Base-by-base conservation (phyloP, 1,139 yeast genomes). In the Diutina rugosa region DNA sequence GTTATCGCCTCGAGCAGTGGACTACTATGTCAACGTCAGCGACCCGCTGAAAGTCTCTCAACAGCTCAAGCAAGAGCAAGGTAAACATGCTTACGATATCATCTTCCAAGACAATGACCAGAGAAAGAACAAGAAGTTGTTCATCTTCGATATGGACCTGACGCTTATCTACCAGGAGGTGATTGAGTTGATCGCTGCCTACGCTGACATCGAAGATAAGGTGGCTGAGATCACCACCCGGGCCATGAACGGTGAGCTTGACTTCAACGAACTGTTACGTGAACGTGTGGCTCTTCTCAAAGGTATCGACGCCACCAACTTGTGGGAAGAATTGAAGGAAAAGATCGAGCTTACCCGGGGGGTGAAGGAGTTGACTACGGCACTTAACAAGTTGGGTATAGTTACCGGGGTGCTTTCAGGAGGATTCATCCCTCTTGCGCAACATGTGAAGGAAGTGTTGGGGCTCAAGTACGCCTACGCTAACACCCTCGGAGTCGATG, bases 231-330 rank as follows among this genome's bases (percentile, higher is more conserved):
- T 95, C 65, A 95, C 99, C 4, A 90, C 87, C 53, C 77, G 91
- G 49, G 99, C 99, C 46, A 95, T 95, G 99, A 90, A 91, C 64
- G 98, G 98, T 32, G 97, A 93, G 65, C 74, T 95, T 29, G 98
- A 95, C 67, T 95, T 95, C 73, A 84, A 82, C 61, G 88, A 87
- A 63, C 89, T 97, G 1, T 74, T 95, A 56, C 75, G 76, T 5
- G 84, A 82, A 66, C 80, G 99, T 58, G 98, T 90, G 10, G 72
- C 74, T 18, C 74, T 95, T 32, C 76, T 95, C 60, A 83, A 82
- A 65, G 99, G 99, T 3, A 86, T 93, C 46, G 82, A 87, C 57
- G 76, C 89, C 26, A 77, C 82, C 3, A 71, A 77, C 16, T 80
- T 93, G 54, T 93, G 96, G 86, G 90, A 84, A 45, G 88, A 86